Evolutionary conservation across 371 early-diverging fungal genomes (phyloP).

Genomic region (Paraphysoderma sedebokerense): DNA sequence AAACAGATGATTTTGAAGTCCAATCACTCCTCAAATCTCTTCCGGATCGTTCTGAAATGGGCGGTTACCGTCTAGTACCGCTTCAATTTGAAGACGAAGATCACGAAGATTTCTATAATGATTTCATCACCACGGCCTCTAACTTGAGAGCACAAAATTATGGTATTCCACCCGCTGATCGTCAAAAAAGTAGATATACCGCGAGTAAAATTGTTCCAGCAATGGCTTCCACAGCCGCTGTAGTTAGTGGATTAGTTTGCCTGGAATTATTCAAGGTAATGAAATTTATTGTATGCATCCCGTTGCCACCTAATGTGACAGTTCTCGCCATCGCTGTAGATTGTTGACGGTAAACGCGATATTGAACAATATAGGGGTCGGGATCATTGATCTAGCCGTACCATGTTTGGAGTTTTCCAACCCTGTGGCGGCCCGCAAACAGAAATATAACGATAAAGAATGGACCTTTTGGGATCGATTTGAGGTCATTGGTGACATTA

Average conservation of each 20-base stretch:
- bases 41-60: constrained; percentile 51
- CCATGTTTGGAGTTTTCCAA: constrained; percentile 99
- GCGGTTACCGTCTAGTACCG: constrained; percentile 59
- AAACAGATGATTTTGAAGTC: constrained; percentile 35
- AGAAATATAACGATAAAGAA: constrained; percentile 64
- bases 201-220: constrained; percentile 99
- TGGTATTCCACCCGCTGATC: constrained; percentile 74
- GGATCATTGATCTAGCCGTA: constrained; percentile 93
- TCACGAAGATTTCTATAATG: constrained; percentile 97
- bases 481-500: constrained; percentile 69
- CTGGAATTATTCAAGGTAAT: constrained; percentile 90
- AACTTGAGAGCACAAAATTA: constrained; percentile 97
- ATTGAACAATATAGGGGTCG: constrained; percentile 96
- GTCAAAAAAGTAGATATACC: constrained; percentile 95
- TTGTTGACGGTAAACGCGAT: constrained; percentile 54
- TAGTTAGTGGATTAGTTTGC: constrained; percentile 96
- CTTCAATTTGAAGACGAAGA: constrained; percentile 98
- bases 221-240: constrained; percentile 98
- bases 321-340: constrained; percentile 8
- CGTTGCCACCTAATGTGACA: too few relatives aligned
- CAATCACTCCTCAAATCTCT: constrained; percentile 44
- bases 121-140: constrained; percentile 95
- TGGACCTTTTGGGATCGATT: constrained; percentile 96
- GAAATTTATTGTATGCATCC: constrained; percentile 2
- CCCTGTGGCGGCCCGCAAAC: constrained; percentile 74